These are phyloP conservation scores for Xylaria telfairii DNA, from an alignment of 495 filamentous ascomycete species.

Conservation along the genomic window DNA sequence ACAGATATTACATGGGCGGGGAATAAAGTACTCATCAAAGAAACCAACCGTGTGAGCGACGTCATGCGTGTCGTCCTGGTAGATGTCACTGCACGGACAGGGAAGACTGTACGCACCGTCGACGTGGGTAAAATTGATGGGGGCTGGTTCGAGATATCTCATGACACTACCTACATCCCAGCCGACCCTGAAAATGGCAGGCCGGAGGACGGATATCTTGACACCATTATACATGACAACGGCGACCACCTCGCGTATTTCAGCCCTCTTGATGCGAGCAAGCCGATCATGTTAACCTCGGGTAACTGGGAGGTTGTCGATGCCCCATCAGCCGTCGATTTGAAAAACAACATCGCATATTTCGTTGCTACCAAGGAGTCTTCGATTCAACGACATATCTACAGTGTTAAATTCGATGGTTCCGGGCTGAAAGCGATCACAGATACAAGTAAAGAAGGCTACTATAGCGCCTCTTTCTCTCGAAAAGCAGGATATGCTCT, in stretches of 20 bases:
- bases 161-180: constrained; percentile 85
- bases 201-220: constrained; percentile 85
- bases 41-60: constrained; percentile 95
- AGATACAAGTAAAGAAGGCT: constrained; percentile 78
- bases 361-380: constrained; percentile 87
- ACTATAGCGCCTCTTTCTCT: constrained; percentile 87
- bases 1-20: constrained; percentile 94
- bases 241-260: constrained; percentile 95
- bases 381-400: constrained; percentile 88
- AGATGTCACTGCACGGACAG: constrained; percentile 76
- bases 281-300: constrained; percentile 83
- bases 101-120: constrained; percentile 76
- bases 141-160: constrained; percentile 95
- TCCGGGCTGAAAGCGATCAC: constrained; percentile 74
- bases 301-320: constrained; percentile 93
- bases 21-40: constrained; percentile 79
- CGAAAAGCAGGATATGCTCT: constrained; percentile 79
- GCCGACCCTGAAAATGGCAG: constrained; percentile 80
- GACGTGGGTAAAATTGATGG: constrained; percentile 86
- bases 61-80: constrained; percentile 83
- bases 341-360: constrained; percentile 84
- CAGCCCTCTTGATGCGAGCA: constrained; percentile 80
- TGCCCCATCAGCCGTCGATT: constrained; percentile 86
- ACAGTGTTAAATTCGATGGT: constrained; percentile 82
- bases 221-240: constrained; percentile 85